A percentile compares a stretch with the other conserved stretches of the same genome.
phyloP scores from a whole-genome alignment of 2,329 filamentous ascomycete species.

The Diaporthe citrichinensis region DNA sequence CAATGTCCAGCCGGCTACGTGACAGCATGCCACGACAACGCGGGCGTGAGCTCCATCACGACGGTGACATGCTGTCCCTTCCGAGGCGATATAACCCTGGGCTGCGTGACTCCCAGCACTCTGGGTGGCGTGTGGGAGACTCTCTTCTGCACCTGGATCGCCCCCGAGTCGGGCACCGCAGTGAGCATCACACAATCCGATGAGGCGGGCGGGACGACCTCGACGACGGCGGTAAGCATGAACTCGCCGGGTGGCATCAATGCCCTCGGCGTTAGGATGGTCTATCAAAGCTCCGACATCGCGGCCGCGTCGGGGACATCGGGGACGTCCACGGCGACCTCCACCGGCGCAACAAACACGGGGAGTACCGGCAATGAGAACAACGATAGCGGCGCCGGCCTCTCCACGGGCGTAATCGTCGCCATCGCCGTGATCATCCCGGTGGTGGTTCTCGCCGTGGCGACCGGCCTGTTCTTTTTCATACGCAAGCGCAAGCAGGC shows the following conservation, averaged over 20 bases:
- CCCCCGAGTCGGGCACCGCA: conserved; percentile 44
- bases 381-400: conserved; percentile 24
- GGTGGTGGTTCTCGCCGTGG: conserved; percentile 46
- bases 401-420: conserved; percentile 46
- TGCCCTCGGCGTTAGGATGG: conserved; percentile 54
- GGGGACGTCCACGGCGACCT: not conserved
- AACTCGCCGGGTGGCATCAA: conserved; percentile 48
- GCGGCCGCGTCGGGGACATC: conserved; percentile 25
- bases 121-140: conserved; percentile 46
- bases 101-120: conserved; percentile 48
- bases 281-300: conserved; percentile 51
- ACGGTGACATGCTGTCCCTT: conserved; percentile 55
- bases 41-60: conserved; percentile 47
- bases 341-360: not conserved
- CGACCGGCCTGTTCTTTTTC: conserved; percentile 47
- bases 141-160: conserved; percentile 53
- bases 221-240: conserved; percentile 45
- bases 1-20: conserved; percentile 45
- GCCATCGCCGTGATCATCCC: conserved; percentile 52
- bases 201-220: conserved; percentile 43
- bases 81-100: conserved; percentile 46
- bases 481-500: conserved; percentile 20
- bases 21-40: conserved; percentile 49
- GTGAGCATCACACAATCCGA: conserved; percentile 48
- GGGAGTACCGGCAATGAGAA: conserved; percentile 3